These are phyloP conservation scores for Aureobasidium sp. DNA, from an alignment of 2,329 filamentous ascomycete genomes.

Conservation along the genomic window DNA sequence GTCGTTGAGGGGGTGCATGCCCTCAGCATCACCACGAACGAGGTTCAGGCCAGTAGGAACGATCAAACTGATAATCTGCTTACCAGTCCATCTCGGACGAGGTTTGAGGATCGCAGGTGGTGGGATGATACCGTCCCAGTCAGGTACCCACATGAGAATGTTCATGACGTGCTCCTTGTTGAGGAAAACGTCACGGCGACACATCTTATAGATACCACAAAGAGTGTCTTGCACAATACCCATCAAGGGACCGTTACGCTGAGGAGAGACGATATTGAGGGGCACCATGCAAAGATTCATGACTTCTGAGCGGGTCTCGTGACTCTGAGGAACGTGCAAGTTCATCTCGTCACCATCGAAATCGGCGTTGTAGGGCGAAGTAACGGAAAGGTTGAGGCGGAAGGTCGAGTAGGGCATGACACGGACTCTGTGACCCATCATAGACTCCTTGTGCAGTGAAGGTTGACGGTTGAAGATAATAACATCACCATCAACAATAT, in stretches of 20 bases:
- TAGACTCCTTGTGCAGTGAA: conserved; percentile 98
- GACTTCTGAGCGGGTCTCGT: conserved; percentile 93
- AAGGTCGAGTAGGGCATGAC: conserved; percentile 99
- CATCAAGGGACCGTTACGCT: conserved; percentile 95
- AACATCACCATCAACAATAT: conserved; percentile 91
- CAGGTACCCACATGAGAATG: conserved; percentile 91
- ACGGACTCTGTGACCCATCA: conserved; percentile 97
- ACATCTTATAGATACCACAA: conserved; percentile 95
- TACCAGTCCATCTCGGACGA: conserved; percentile 89
- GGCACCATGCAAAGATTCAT: conserved; percentile 96
- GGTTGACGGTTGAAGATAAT: conserved; percentile 99
- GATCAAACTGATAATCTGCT: conserved; percentile 92
- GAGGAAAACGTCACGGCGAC: conserved; percentile 83
- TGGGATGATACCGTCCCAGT: conserved; percentile 94
- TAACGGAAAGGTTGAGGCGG: conserved; percentile 93
- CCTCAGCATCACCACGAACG: conserved; percentile 48
- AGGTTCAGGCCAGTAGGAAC: conserved; percentile 81
- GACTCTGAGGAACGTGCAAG: conserved; percentile 94
- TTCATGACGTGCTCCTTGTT: conserved; percentile 92
- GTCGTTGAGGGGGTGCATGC: conserved; percentile 60
- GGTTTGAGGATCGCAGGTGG: conserved; percentile 92
- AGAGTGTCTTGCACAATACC: conserved; percentile 98
- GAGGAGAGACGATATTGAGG: conserved; percentile 94
- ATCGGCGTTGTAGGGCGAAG: conserved; percentile 98
- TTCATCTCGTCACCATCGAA: conserved; percentile 99